A percentile compares a stretch with the other conserved stretches of the same genome.
phyloP scores from a whole-genome alignment of 2,329 filamentous ascomycete genomes.

The Raffaelea arxii region DNA sequence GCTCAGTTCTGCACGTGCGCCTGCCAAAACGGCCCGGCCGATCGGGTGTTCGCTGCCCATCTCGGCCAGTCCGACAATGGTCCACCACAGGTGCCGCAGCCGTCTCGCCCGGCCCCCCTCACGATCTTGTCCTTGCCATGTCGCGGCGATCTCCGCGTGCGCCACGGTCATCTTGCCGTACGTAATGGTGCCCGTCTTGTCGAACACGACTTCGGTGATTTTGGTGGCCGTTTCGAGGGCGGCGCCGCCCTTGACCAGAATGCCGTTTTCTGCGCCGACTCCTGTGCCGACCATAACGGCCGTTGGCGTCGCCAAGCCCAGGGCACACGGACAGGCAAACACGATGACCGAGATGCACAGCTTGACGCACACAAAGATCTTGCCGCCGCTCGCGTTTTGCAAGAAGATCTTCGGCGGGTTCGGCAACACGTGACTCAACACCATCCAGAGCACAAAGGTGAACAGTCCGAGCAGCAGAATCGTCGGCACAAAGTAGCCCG shows the following conservation, averaged over 20 bases:
- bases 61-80: slow-evolving; percentile 89
- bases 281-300: slow-evolving; percentile 99
- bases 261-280: slow-evolving; percentile 87
- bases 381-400: slow-evolving; percentile 71
- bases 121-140: slow-evolving; percentile 65
- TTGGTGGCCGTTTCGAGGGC: slow-evolving; percentile 85
- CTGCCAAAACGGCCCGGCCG: slow-evolving; percentile 72
- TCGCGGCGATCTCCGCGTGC: slow-evolving; percentile 51
- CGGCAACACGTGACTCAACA: slow-evolving; percentile 75
- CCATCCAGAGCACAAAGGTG: slow-evolving; percentile 90
- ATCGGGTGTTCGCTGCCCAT: slow-evolving; percentile 94
- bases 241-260: slow-evolving; percentile 93
- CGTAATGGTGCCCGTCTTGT: slow-evolving; percentile 94
- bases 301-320: slow-evolving; percentile 92
- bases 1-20: slow-evolving; percentile 67
- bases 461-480: slow-evolving; percentile 76
- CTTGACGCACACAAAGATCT: slow-evolving; percentile 93
- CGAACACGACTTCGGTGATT: slow-evolving; percentile 80
- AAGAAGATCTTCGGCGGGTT: slow-evolving; percentile 86
- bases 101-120: no score
- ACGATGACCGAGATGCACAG: slow-evolving; percentile 98
- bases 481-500: slow-evolving; percentile 86
- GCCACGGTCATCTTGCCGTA: slow-evolving; percentile 93
- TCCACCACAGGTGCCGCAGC: slow-evolving; percentile 80
- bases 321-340: slow-evolving; percentile 91